phyloP scores from a whole-genome alignment of 495 filamentous ascomycete genomes.

The Hypoxylon cercidicola region DNA sequence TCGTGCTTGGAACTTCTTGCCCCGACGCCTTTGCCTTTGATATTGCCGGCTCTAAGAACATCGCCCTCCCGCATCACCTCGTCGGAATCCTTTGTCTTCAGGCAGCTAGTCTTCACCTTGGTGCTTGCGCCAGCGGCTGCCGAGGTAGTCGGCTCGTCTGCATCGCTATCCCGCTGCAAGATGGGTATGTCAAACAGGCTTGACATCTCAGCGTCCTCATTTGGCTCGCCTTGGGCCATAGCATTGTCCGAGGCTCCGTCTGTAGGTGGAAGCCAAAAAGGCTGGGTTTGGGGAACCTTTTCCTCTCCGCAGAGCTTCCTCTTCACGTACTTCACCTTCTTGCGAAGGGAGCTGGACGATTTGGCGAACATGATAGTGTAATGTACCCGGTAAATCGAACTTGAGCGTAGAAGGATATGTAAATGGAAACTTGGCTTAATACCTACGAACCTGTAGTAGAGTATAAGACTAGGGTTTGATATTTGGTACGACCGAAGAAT shows the following conservation, averaged over 20 bases:
- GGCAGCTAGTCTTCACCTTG: too few species aligned
- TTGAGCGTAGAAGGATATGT: background rate
- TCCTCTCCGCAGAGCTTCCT: background rate
- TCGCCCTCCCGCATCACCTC: background rate
- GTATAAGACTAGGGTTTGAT: background rate
- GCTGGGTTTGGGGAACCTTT: background rate
- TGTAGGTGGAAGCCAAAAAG: background rate
- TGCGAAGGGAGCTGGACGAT: constrained; percentile 7
- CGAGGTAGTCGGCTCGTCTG: too few species aligned
- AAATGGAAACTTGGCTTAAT: background rate
- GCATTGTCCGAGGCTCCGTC: too few species aligned
- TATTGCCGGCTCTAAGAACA: background rate
- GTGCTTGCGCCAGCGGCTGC: too few species aligned
- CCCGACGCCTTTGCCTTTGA: background rate
- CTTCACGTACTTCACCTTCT: constrained; percentile 18
- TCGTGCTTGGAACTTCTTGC: too few species aligned
- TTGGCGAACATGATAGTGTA: constrained; percentile 8
- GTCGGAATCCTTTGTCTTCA: too few species aligned
- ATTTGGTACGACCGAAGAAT: constrained; percentile 11
- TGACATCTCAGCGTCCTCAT: too few species aligned
- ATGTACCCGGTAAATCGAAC: background rate
- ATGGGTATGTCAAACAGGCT: too few species aligned
- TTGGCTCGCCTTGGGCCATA: too few species aligned
- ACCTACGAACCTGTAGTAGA: background rate
- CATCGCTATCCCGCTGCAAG: too few species aligned